Percentiles rank a stretch among this genome's conserved stretches.
Conservation (phyloP, 768 basidiomycete species). For the Boletus tomentosulus region DNA sequence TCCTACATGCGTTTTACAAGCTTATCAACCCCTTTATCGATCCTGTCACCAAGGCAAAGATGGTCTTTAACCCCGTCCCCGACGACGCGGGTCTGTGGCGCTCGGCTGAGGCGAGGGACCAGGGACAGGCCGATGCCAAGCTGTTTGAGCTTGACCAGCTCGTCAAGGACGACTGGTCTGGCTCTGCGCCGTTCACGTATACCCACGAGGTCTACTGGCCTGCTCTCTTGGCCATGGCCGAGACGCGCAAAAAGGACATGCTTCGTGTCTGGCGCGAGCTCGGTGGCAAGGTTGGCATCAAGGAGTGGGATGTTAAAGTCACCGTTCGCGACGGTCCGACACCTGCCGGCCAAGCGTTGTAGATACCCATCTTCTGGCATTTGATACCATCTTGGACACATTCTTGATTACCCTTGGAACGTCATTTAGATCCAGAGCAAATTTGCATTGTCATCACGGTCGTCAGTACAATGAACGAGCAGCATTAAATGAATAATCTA, state of each 20-base stretch:
- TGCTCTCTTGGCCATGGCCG: constrained; percentile 51
- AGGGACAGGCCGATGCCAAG: constrained; percentile 12
- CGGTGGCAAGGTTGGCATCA: constrained; percentile 66
- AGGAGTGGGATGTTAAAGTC: constrained; percentile 76
- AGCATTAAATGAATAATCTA: constrained; percentile 9
- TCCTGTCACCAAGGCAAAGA: constrained; percentile 70
- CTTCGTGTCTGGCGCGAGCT: constrained; percentile 60
- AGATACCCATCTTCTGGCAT: constrained; percentile 7
- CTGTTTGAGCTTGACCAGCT: constrained; percentile 69
- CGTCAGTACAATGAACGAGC: constrained; percentile 20
- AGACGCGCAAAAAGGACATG: constrained; percentile 46
- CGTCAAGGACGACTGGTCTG: constrained; percentile 68
- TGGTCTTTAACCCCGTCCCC: constrained; percentile 64
- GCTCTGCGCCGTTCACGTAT: constrained; percentile 63
- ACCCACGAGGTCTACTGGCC: constrained; percentile 75
- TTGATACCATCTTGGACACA: not conserved
- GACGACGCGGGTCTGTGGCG: constrained; percentile 27
- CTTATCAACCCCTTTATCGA: constrained; percentile 80
- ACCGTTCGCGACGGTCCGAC: constrained; percentile 16
- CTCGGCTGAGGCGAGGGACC: constrained; percentile 19
- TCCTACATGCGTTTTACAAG: constrained; percentile 72
- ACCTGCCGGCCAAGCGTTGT: constrained; percentile 7
- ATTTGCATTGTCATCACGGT: constrained; percentile 21
- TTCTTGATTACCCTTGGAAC: no score
- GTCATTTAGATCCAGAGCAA: not conserved